Conservation (phyloP, 2,329 filamentous ascomycete species). For the Chrysoporthe deuterocubensis region DNA sequence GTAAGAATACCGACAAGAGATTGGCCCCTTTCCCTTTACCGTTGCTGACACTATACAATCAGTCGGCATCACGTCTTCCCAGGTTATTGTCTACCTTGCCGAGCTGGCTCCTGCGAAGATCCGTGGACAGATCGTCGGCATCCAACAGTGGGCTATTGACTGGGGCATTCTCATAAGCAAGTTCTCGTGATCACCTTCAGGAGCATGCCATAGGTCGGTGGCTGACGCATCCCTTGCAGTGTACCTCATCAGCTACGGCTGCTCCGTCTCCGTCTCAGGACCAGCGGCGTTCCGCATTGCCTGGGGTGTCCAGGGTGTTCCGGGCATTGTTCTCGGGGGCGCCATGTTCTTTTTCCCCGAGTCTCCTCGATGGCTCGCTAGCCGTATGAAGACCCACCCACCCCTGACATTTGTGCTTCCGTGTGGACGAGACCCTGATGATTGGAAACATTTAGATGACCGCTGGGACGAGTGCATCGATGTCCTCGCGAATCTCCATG, state of each 20-base stretch:
- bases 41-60: background rate
- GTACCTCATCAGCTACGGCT: constrained; percentile 29
- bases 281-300: constrained; percentile 63
- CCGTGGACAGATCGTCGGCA: constrained; percentile 63
- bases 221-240: constrained; percentile 54
- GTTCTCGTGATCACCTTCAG: background rate
- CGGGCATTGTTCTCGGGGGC: constrained; percentile 55
- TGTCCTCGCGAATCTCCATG: constrained; percentile 63
- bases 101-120: constrained; percentile 65
- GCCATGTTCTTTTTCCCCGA: constrained; percentile 65
- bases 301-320: constrained; percentile 64
- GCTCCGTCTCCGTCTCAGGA: constrained; percentile 49
- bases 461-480: constrained; percentile 67
- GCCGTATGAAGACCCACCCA: constrained; percentile 30
- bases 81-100: constrained; percentile 72
- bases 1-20: constrained; percentile 5
- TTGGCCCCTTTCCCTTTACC: background rate
- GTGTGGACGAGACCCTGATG: background rate
- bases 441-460: constrained; percentile 49
- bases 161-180: constrained; percentile 66
- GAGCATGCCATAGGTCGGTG: constrained; percentile 57
- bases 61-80: constrained; percentile 74
- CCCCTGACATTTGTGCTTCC: background rate
- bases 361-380: constrained; percentile 72
- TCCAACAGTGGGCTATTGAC: constrained; percentile 74